These are phyloP conservation scores for Mucor sp. DNA, from an alignment of 371 early-diverging fungal species.

Conservation along the genomic window DNA sequence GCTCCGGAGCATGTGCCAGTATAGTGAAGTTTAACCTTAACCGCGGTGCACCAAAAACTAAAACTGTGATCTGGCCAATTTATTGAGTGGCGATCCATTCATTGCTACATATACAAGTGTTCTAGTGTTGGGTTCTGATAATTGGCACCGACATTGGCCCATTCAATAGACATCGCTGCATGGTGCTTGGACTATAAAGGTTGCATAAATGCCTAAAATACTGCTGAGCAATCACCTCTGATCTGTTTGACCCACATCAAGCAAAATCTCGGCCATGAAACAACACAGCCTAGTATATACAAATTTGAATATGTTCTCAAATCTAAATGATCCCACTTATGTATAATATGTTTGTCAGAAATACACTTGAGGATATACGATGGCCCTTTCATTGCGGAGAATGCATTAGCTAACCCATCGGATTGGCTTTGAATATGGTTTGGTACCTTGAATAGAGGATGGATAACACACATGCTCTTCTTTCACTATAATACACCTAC, in stretches of 20 bases:
- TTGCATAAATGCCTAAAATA: not conserved
- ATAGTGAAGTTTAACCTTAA: not conserved
- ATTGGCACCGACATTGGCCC: not conserved
- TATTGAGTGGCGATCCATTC: not conserved
- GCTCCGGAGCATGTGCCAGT: not conserved
- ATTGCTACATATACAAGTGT: not conserved
- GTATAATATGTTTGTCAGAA: not conserved
- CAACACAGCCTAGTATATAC: not conserved
- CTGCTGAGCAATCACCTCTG: not conserved
- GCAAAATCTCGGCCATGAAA: not conserved
- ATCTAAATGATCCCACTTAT: not conserved
- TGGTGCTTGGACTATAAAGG: not conserved
- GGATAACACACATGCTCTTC: not conserved
- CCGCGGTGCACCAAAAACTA: not conserved
- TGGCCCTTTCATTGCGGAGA: not conserved
- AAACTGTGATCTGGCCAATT: not conserved
- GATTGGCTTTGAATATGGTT: not conserved
- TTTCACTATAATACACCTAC: not conserved
- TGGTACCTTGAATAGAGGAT: not conserved
- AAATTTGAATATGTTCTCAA: not conserved
- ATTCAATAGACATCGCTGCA: not conserved
- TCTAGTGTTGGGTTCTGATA: not conserved
- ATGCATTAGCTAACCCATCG: not conserved
- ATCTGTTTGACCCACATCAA: not conserved
- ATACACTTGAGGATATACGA: not conserved